These are phyloP conservation scores for Xylaria sp. DNA, from an alignment of 2,329 filamentous ascomycete species.

Conservation along the genomic window DNA sequence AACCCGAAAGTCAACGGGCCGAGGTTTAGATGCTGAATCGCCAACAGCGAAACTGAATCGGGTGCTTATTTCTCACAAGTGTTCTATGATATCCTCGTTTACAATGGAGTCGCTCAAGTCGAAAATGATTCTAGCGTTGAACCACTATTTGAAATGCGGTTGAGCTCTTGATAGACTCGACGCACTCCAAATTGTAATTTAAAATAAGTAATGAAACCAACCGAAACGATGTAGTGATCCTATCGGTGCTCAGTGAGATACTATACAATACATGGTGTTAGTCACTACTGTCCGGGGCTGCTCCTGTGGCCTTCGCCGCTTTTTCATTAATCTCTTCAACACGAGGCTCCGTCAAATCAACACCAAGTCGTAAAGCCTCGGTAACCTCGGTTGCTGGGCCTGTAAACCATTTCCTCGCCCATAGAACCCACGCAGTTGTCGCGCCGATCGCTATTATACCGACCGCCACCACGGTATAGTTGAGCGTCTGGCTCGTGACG, in stretches of 20 bases:
- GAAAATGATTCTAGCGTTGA: not conserved
- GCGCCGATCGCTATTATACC: slow-evolving; percentile 59
- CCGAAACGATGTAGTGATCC: not conserved
- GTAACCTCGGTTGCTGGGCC: slow-evolving; percentile 60
- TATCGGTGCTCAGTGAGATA: not conserved
- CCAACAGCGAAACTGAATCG: no score
- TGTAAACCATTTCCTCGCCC: slow-evolving; percentile 60
- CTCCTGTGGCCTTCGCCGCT: not conserved
- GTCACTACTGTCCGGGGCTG: slow-evolving; percentile 4
- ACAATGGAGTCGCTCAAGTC: not conserved
- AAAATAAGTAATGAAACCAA: not conserved
- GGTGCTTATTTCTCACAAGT: not conserved
- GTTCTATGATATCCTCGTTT: slow-evolving; percentile 5
- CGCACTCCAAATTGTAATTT: not conserved
- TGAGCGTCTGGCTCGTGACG: slow-evolving; percentile 60
- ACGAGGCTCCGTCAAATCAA: slow-evolving; percentile 54
- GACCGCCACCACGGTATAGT: slow-evolving; percentile 65
- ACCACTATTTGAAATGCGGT: not conserved
- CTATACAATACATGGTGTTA: not conserved
- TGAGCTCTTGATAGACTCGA: not conserved
- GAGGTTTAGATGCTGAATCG: slow-evolving; percentile 45
- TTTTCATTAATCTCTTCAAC: slow-evolving; percentile 45
- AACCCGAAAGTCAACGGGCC: slow-evolving; percentile 44
- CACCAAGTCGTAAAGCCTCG: slow-evolving; percentile 53
- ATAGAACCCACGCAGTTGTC: slow-evolving; percentile 56